Conservation (phyloP, 1,139 yeast species). For the Magnusiomyces paraingens region DNA sequence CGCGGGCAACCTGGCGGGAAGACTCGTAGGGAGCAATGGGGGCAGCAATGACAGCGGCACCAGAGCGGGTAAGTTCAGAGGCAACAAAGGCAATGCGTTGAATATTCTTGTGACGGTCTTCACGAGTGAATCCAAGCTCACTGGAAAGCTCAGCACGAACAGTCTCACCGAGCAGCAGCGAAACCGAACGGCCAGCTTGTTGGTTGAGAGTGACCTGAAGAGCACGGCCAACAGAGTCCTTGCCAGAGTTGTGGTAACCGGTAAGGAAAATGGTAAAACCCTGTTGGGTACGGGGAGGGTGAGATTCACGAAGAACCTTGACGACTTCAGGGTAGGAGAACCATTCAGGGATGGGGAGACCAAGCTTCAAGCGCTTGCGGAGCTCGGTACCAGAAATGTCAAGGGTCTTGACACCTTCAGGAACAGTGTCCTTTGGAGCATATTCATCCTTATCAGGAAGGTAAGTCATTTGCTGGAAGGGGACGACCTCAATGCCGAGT, state of each 20-base stretch:
- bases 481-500: slow-evolving; percentile 83
- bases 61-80: slow-evolving; percentile 80
- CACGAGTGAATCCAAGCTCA: slow-evolving; percentile 38
- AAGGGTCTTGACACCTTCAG: slow-evolving; percentile 71
- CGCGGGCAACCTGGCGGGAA: slow-evolving; percentile 36
- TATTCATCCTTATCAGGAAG: slow-evolving; percentile 93
- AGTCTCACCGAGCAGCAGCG: slow-evolving; percentile 52
- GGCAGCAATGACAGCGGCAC: slow-evolving; percentile 80
- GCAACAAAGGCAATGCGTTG: slow-evolving; percentile 54
- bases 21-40: slow-evolving; percentile 44
- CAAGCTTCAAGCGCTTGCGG: slow-evolving; percentile 79
- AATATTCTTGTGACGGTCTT: slow-evolving; percentile 38
- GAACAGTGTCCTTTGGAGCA: slow-evolving; percentile 90
- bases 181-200: slow-evolving; percentile 80
- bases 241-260: slow-evolving; percentile 51
- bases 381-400: slow-evolving; percentile 94
- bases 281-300: slow-evolving; percentile 86
- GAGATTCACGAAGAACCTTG: slow-evolving; percentile 78
- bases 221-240: slow-evolving; percentile 70
- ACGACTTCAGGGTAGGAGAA: slow-evolving; percentile 97
- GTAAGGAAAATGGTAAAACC: slow-evolving; percentile 71
- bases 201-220: slow-evolving; percentile 87
- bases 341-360: slow-evolving; percentile 91
- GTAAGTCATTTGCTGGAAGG: slow-evolving; percentile 95
- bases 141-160: slow-evolving; percentile 41